These are phyloP conservation scores for Cicer arietinum DNA, from an alignment of 306 rosid genomes.

Conservation along the genomic window DNA sequence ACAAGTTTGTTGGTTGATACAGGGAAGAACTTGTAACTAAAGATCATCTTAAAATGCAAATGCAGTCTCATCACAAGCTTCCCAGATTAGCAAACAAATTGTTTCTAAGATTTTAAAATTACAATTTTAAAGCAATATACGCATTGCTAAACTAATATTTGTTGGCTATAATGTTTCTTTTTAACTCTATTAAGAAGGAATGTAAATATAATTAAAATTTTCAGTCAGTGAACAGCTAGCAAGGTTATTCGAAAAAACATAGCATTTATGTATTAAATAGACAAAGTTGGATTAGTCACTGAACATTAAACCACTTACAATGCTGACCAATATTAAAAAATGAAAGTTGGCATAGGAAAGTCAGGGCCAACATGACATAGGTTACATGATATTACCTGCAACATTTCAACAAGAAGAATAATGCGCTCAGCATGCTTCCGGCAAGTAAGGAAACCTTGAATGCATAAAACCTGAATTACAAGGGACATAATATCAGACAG, in stretches of 20 bases:
- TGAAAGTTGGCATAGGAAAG: neutral
- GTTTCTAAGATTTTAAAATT: slow-evolving; percentile 27
- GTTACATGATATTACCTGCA: slow-evolving; percentile 69
- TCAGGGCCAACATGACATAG: slow-evolving; percentile 10
- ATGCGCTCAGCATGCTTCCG: slow-evolving; percentile 97
- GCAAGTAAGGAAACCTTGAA: slow-evolving; percentile 99
- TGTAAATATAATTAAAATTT: neutral
- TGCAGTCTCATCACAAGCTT: slow-evolving; percentile 2
- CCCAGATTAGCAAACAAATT: neutral
- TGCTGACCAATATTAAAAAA: slow-evolving; percentile 7
- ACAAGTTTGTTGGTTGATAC: neutral
- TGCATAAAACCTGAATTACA: slow-evolving; percentile 83
- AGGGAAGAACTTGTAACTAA: neutral
- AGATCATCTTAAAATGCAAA: slow-evolving; percentile 26
- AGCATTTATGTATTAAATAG: neutral
- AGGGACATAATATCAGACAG: slow-evolving; percentile 37
- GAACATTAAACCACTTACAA: slow-evolving; percentile 28
- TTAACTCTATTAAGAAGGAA: slow-evolving; percentile 22
- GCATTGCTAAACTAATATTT: too few species aligned
- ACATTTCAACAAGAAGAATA: slow-evolving; percentile 97
- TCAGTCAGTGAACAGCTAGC: slow-evolving; percentile 16
- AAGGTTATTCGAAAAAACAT: slow-evolving; percentile 1
- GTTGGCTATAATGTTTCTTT: neutral
- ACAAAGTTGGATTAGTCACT: slow-evolving; percentile 26
- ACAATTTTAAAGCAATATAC: slow-evolving; percentile 5